Percentiles rank a stretch among this genome's conserved stretches.
These are phyloP conservation scores for Capsicum rhomboideum DNA, from an alignment of 257 asterid genomes.

Conservation along the genomic window DNA sequence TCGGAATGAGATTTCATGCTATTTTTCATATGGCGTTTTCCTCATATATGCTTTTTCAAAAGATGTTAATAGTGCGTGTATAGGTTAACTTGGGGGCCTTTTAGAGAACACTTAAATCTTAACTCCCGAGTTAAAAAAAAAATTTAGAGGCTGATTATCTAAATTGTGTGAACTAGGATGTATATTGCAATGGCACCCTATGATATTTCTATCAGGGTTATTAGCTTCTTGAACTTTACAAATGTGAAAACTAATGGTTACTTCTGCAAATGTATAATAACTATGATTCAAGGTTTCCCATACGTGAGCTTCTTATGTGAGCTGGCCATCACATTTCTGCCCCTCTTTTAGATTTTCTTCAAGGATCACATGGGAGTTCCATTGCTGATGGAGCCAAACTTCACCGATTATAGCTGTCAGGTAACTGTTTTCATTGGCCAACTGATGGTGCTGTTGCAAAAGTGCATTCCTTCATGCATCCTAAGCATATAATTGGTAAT, in stretches of 20 bases:
- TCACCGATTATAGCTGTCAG: slow-evolving; percentile 81
- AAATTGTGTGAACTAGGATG: background rate
- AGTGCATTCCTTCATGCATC: background rate
- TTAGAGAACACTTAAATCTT: background rate
- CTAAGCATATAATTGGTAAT: background rate
- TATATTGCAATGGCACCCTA: background rate
- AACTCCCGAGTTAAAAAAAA: background rate
- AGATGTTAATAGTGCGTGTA: background rate
- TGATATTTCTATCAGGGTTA: background rate
- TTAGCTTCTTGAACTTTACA: background rate
- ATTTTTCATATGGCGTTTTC: background rate
- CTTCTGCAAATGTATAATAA: background rate
- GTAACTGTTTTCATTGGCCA: slow-evolving; percentile 17
- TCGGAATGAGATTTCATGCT: background rate
- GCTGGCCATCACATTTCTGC: background rate
- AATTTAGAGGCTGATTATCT: background rate
- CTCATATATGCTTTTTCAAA: background rate
- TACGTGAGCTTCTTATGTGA: background rate
- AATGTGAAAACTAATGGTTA: background rate
- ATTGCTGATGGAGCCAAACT: slow-evolving; percentile 76
- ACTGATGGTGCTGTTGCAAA: background rate
- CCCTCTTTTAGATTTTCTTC: slow-evolving; percentile 44
- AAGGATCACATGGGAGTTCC: slow-evolving; percentile 84
- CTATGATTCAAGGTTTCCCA: background rate
- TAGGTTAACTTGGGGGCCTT: background rate